Conservation (phyloP, 1,284 basidiomycete genomes). For the Irpex sp. region DNA sequence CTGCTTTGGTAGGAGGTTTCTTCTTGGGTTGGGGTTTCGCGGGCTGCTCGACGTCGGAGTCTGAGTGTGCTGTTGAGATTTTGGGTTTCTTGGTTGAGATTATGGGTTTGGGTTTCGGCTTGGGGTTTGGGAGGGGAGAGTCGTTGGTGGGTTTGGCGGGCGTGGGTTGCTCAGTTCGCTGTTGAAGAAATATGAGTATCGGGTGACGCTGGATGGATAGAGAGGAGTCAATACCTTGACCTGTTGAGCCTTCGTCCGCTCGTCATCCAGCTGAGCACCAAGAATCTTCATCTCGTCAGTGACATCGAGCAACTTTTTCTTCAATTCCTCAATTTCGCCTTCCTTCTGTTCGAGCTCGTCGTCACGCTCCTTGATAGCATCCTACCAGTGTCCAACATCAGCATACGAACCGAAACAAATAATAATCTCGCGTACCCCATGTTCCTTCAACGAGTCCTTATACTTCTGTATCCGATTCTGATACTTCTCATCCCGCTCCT, state of each 20-base stretch:
- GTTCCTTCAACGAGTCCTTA: slow-evolving; percentile 47
- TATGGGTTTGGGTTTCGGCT: slow-evolving; percentile 15
- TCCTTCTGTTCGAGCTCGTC: slow-evolving; percentile 23
- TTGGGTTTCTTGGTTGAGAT: slow-evolving; percentile 16
- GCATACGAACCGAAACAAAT: background rate
- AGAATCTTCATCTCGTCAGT: slow-evolving; percentile 53
- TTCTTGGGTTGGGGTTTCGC: slow-evolving; percentile 7
- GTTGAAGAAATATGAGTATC: background rate
- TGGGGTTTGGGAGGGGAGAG: background rate
- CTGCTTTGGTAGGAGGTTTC: too few species aligned
- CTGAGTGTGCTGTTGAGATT: background rate
- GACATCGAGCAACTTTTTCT: slow-evolving; percentile 38
- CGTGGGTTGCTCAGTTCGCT: background rate
- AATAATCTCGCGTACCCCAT: slow-evolving; percentile 46
- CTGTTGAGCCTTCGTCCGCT: slow-evolving; percentile 21
- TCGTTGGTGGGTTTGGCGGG: background rate
- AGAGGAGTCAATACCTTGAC: slow-evolving; percentile 13
- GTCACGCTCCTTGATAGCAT: slow-evolving; percentile 13
- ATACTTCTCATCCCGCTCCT: slow-evolving; percentile 47
- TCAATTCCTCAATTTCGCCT: slow-evolving; percentile 28
- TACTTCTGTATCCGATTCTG: slow-evolving; percentile 49
- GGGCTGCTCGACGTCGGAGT: slow-evolving; percentile 6
- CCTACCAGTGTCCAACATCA: slow-evolving; percentile 5
- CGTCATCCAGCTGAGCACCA: slow-evolving; percentile 46
- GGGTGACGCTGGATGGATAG: background rate